Percentiles rank a stretch among this genome's conserved stretches.
Conservation (phyloP, 192 early-diverging fungal species). For the Umbelopsis sp. region DNA sequence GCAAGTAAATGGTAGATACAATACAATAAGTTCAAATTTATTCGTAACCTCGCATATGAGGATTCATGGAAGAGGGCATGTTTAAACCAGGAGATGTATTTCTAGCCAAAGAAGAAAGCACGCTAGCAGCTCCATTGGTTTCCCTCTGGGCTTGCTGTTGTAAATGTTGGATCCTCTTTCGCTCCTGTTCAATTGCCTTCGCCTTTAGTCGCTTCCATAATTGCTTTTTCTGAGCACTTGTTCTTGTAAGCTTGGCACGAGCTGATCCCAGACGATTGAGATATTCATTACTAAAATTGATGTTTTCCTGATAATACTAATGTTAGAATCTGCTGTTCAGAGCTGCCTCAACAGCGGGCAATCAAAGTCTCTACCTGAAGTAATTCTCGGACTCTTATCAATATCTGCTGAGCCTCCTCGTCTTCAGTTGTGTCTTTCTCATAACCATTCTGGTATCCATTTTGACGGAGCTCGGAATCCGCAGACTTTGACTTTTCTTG, state of each 20-base stretch:
- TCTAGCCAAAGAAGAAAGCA: constrained; percentile 8
- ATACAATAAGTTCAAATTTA: neutral
- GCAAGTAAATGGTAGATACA: neutral
- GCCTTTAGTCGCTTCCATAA: constrained; percentile 51
- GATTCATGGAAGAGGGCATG: neutral
- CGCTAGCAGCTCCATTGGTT: constrained; percentile 14
- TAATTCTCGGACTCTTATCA: constrained; percentile 33
- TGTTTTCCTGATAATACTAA: constrained; percentile 49
- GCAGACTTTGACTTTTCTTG: constrained; percentile 34
- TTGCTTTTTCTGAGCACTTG: constrained; percentile 51
- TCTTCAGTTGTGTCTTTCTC: constrained; percentile 29
- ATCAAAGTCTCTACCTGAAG: constrained; percentile 23
- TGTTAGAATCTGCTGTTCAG: neutral
- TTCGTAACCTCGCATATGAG: neutral
- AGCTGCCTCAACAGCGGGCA: neutral
- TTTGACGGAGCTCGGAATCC: constrained; percentile 37
- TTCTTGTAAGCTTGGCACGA: constrained; percentile 53
- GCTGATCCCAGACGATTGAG: constrained; percentile 55
- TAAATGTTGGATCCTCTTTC: constrained; percentile 15
- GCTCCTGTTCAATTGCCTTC: constrained; percentile 37
- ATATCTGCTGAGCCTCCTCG: constrained; percentile 27
- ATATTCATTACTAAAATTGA: constrained; percentile 62
- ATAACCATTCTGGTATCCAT: constrained; percentile 24
- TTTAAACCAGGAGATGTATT: neutral
- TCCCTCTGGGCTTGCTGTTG: constrained; percentile 16